Conservation (phyloP, 2,329 filamentous ascomycete species). For the Sporothrix euskadiensis region DNA sequence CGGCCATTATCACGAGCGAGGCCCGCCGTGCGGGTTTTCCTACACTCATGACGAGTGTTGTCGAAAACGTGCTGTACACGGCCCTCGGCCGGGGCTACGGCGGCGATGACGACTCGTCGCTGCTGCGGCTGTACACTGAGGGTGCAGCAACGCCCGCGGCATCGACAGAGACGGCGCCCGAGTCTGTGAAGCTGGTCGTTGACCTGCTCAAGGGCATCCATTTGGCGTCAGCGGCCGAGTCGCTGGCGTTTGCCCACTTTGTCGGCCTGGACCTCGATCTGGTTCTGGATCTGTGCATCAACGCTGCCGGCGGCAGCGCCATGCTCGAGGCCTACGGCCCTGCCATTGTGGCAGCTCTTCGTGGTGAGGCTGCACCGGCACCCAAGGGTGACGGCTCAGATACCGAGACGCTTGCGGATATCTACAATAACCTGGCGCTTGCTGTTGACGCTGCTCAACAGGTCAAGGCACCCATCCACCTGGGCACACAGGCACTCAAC, state of each 20-base stretch:
- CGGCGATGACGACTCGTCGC: conserved; percentile 47
- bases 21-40: conserved; percentile 60
- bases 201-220: conserved; percentile 48
- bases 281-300: conserved; percentile 48
- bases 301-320: conserved; percentile 48
- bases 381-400: conserved; percentile 31
- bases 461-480: conserved; percentile 45
- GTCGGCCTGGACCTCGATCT: conserved; percentile 49
- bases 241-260: conserved; percentile 45
- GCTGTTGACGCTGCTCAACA: conserved; percentile 47
- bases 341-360: conserved; percentile 43
- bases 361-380: conserved; percentile 34
- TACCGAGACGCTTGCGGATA: conserved; percentile 36
- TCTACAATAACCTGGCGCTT: conserved; percentile 41
- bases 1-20: conserved; percentile 67
- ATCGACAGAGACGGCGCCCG: not conserved
- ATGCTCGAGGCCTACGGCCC: conserved; percentile 44
- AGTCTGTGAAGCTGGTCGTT: conserved; percentile 38
- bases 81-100: conserved; percentile 59
- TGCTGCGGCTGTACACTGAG: conserved; percentile 48
- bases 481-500: conserved; percentile 46
- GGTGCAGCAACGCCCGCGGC: conserved; percentile 35
- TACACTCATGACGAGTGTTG: conserved; percentile 60
- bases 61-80: conserved; percentile 65
- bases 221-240: conserved; percentile 47